phyloP scores from a whole-genome alignment of 1,139 yeast genomes.

The Taphrina deformans region DNA sequence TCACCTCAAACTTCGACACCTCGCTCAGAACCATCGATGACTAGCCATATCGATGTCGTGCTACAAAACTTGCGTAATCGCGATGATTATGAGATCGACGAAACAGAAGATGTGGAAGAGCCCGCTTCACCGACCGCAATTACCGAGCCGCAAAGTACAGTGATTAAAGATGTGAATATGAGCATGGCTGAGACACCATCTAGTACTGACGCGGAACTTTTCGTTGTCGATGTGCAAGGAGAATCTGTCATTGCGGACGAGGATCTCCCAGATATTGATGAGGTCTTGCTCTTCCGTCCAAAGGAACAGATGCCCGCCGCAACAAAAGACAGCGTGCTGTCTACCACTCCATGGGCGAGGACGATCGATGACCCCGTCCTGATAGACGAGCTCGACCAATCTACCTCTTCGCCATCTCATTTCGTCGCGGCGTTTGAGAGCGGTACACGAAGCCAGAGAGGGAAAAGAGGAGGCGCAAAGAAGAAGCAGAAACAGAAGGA shows the following conservation, averaged over 20 bases:
- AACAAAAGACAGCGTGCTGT: background rate
- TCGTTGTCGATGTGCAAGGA: constrained; percentile 4
- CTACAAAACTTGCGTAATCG: background rate
- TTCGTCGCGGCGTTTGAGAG: constrained; percentile 13
- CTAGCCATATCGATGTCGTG: background rate
- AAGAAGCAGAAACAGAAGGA: constrained; percentile 2
- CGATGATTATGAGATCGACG: background rate
- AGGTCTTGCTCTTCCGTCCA: constrained; percentile 1
- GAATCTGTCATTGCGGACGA: background rate
- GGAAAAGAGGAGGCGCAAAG: constrained; percentile 17
- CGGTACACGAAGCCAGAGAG: background rate
- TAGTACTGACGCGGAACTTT: constrained; percentile 9
- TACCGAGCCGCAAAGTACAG: background rate
- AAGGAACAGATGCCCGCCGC: background rate
- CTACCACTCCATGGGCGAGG: constrained; percentile 27
- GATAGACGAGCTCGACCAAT: background rate
- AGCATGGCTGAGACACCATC: background rate
- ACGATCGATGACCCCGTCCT: constrained; percentile 26
- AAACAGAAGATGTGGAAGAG: background rate
- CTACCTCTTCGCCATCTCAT: background rate
- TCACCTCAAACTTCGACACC: background rate
- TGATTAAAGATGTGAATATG: background rate
- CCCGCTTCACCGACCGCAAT: too few species aligned
- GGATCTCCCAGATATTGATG: background rate
- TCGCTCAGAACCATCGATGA: background rate